Percentiles rank a stretch among this genome's conserved stretches.
Conservation (phyloP, 805 yeast genomes). For the Candida germanica region DNA sequence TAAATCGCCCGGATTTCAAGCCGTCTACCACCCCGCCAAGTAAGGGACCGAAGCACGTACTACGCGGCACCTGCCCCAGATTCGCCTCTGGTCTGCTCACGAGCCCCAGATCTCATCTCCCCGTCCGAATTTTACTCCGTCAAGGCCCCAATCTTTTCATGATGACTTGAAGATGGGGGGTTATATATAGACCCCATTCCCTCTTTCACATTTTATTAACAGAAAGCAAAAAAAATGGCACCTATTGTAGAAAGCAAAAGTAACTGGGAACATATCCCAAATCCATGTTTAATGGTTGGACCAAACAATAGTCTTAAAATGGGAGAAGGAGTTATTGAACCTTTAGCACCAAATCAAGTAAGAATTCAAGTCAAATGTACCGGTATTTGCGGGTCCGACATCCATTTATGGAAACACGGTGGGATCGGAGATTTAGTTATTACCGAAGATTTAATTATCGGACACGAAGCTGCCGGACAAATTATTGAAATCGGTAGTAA, state of each 20-base stretch:
- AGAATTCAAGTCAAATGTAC: conserved; percentile 21
- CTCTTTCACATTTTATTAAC: too few relatives aligned
- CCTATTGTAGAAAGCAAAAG: conserved; percentile 14
- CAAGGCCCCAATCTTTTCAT: too few relatives aligned
- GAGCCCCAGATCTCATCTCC: too few relatives aligned
- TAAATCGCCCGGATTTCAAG: too few relatives aligned
- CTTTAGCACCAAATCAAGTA: conserved; percentile 17
- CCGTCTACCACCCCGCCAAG: too few relatives aligned
- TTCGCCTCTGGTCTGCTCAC: too few relatives aligned
- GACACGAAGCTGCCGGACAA: conserved; percentile 47
- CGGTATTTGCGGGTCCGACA: conserved; percentile 24
- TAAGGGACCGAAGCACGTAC: too few relatives aligned
- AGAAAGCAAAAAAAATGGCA: conserved; percentile 13
- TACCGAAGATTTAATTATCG: conserved; percentile 35
- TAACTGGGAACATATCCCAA: conserved; percentile 16
- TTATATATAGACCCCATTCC: too few relatives aligned
- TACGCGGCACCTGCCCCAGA: too few relatives aligned
- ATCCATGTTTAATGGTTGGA: conserved; percentile 17
- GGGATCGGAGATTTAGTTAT: conserved; percentile 31
- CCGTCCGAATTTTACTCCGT: too few relatives aligned
- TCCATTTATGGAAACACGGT: conserved; percentile 23
- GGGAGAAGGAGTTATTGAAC: conserved; percentile 13
- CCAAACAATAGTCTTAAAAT: conserved; percentile 12
- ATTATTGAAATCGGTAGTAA: conserved; percentile 49
- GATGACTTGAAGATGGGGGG: too few relatives aligned